Evolutionary conservation across 768 basidiomycete genomes (phyloP).

Genomic region (Lactifluus piperatus): DNA sequence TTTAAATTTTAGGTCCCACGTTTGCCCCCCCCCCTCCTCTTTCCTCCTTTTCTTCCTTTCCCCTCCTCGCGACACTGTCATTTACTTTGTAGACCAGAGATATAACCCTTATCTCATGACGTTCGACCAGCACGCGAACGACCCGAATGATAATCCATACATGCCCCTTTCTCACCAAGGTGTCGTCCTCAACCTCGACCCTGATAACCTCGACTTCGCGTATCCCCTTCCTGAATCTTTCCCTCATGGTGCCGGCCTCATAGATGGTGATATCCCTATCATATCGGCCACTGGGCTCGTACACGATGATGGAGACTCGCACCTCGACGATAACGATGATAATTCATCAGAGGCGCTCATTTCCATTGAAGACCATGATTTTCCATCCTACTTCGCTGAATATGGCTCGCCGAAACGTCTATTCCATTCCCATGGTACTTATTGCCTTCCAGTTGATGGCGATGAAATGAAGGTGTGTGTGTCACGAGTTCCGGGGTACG

Average conservation of each 20-base stretch:
- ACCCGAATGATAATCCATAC: conserved; percentile 13
- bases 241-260: background rate
- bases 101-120: background rate
- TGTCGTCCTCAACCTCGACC: background rate
- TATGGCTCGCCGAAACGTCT: conserved; percentile 40
- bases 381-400: conserved; percentile 52
- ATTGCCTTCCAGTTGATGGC: conserved; percentile 66
- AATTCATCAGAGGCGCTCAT: conserved; percentile 34
- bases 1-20: conserved; percentile 13
- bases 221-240: background rate
- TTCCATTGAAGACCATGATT: conserved; percentile 45
- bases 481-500: conserved; percentile 9
- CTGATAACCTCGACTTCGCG: background rate
- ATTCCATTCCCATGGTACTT: conserved; percentile 58
- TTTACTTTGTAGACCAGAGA: background rate
- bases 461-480: conserved; percentile 55
- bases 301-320: background rate
- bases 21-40: background rate
- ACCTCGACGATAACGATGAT: conserved; percentile 29
- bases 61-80: background rate
- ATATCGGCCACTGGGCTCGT: background rate
- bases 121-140: background rate
- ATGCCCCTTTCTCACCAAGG: conserved; percentile 3
- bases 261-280: background rate
- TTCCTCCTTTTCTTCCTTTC: background rate